phyloP scores from a whole-genome alignment of 1,284 basidiomycete species.

The Papiliotrema nemorosa region DNA sequence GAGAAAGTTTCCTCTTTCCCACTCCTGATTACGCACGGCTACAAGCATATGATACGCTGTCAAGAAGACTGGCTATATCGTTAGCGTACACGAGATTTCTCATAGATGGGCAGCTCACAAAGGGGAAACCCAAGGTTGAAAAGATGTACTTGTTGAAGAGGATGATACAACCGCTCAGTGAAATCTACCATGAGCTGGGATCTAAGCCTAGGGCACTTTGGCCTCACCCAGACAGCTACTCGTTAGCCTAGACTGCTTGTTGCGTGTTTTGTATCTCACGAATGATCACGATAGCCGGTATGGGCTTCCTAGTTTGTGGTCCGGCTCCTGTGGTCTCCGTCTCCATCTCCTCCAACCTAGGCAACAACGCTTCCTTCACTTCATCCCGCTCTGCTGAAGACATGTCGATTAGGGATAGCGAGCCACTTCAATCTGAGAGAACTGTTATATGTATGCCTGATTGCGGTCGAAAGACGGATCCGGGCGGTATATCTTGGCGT shows the following conservation, averaged over 20 bases:
- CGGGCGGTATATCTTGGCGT: no score
- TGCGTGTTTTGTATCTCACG: neutral
- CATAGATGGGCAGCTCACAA: constrained; percentile 5
- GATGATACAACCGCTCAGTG: constrained; percentile 11
- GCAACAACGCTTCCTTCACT: no score
- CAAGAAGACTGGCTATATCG: constrained; percentile 46
- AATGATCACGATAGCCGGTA: neutral
- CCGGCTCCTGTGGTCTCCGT: no score
- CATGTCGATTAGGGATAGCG: no score
- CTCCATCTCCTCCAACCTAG: no score
- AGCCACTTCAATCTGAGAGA: no score
- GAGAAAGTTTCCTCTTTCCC: no score
- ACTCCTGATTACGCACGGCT: constrained; percentile 47
- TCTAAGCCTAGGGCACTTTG: neutral
- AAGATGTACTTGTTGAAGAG: constrained; percentile 18
- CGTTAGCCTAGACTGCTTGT: neutral
- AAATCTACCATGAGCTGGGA: constrained; percentile 6
- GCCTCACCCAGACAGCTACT: neutral
- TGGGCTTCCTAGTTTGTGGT: neutral
- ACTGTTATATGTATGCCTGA: no score
- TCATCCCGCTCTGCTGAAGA: no score
- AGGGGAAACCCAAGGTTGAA: constrained; percentile 15
- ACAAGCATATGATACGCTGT: constrained; percentile 49
- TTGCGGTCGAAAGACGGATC: no score
- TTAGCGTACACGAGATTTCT: neutral